phyloP scores from a whole-genome alignment of 768 basidiomycete genomes.

The Xanthoconium purpureum region DNA sequence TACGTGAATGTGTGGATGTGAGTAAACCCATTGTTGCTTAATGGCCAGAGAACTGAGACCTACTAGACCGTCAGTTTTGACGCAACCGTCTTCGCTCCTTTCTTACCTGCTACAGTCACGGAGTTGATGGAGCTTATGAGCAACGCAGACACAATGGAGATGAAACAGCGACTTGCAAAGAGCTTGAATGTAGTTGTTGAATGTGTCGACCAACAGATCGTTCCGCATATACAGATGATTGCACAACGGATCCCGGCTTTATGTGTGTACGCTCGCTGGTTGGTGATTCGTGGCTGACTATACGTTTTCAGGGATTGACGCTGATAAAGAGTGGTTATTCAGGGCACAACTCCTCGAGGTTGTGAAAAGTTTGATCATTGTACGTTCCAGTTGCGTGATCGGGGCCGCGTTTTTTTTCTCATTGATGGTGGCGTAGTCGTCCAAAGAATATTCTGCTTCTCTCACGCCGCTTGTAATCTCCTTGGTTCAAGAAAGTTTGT shows the following conservation, averaged over 20 bases:
- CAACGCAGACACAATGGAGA: conserved; percentile 74
- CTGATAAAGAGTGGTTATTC: conserved; percentile 68
- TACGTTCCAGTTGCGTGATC: conserved; percentile 31
- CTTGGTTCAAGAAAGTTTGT: conserved; percentile 62
- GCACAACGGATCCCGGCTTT: conserved; percentile 63
- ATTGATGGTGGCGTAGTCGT: conserved; percentile 47
- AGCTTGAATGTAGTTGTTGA: conserved; percentile 71
- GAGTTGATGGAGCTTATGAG: conserved; percentile 67
- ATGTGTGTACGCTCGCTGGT: conserved; percentile 46
- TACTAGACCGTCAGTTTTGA: conserved; percentile 64
- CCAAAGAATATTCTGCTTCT: conserved; percentile 56
- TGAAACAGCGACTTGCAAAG: conserved; percentile 67
- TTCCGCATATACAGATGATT: conserved; percentile 61
- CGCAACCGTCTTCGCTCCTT: conserved; percentile 61
- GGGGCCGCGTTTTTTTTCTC: background rate
- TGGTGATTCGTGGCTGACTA: conserved; percentile 5
- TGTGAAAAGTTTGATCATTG: conserved; percentile 67
- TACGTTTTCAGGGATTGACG: conserved; percentile 54
- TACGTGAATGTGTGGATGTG: conserved; percentile 85
- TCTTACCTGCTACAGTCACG: conserved; percentile 55
- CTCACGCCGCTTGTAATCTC: conserved; percentile 57
- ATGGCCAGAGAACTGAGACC: conserved; percentile 5
- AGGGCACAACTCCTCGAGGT: conserved; percentile 68
- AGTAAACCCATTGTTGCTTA: conserved; percentile 29
- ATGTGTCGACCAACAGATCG: conserved; percentile 50